Conservation (phyloP, 1,284 basidiomycete genomes). For the Cystobasidiaceae sp. region DNA sequence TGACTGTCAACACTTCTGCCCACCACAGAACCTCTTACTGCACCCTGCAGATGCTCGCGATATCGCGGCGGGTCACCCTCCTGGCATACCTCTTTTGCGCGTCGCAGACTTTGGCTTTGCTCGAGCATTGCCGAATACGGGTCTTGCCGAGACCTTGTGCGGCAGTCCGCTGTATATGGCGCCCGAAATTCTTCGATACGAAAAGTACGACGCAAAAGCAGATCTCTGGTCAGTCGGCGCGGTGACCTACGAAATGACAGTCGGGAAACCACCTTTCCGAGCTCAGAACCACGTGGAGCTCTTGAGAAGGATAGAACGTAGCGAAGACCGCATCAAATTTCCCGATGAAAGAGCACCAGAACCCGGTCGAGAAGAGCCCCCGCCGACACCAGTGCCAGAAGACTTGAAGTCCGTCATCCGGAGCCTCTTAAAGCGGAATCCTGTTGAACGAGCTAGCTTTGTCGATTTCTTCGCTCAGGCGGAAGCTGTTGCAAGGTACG, state of each 20-base stretch:
- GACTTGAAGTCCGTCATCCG: slow-evolving; percentile 89
- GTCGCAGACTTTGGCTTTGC: slow-evolving; percentile 99
- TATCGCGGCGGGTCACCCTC: slow-evolving; percentile 74
- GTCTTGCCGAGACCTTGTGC: slow-evolving; percentile 95
- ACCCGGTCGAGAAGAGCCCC: slow-evolving; percentile 29
- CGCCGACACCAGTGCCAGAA: slow-evolving; percentile 54
- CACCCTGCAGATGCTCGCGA: slow-evolving; percentile 76
- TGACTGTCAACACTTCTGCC: not conserved
- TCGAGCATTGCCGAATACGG: slow-evolving; percentile 78
- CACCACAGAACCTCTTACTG: slow-evolving; percentile 81
- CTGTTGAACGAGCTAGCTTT: slow-evolving; percentile 78
- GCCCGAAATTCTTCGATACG: slow-evolving; percentile 92
- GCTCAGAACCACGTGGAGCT: slow-evolving; percentile 95
- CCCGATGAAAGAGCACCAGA: slow-evolving; percentile 66
- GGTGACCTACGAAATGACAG: slow-evolving; percentile 91
- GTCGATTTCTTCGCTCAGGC: slow-evolving; percentile 80
- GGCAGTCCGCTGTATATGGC: slow-evolving; percentile 99
- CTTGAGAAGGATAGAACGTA: slow-evolving; percentile 83
- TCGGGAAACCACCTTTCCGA: slow-evolving; percentile 88
- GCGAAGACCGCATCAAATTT: slow-evolving; percentile 69
- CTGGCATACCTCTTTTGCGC: slow-evolving; percentile 89
- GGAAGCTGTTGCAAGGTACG: slow-evolving; percentile 34
- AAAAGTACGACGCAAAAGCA: slow-evolving; percentile 96
- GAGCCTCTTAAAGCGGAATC: slow-evolving; percentile 71
- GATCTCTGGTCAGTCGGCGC: slow-evolving; percentile 98